A percentile compares a stretch with the other conserved stretches of the same genome.
Evolutionary conservation across 345 rosid species (phyloP).

Genomic region (Acer yangbiense): DNA sequence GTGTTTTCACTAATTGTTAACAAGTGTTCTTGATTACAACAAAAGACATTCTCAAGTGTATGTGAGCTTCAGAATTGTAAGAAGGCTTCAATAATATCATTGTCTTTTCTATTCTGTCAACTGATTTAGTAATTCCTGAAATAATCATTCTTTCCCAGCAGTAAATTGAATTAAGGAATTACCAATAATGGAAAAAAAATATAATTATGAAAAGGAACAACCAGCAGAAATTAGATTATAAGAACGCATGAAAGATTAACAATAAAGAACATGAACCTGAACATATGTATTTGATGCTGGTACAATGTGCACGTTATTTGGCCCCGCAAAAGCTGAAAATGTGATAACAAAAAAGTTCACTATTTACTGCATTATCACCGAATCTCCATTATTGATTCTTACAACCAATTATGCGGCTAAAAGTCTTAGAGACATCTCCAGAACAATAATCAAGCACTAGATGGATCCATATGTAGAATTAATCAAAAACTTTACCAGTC

Average conservation of each 20-base stretch:
- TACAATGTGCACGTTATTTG: slow-evolving; percentile 67
- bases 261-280: slow-evolving; percentile 54
- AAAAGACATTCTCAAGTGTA: too few relatives aligned
- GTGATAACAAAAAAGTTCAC: background rate
- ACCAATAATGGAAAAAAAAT: too few relatives aligned
- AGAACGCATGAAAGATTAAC: slow-evolving; percentile 2
- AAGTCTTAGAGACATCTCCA: background rate
- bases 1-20: too few relatives aligned
- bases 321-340: slow-evolving; percentile 76
- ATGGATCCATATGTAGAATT: slow-evolving; percentile 9
- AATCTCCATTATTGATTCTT: background rate
- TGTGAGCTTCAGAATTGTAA: too few relatives aligned
- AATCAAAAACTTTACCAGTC: slow-evolving; percentile 20
- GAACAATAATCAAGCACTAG: slow-evolving; percentile 15
- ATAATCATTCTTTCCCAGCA: too few relatives aligned
- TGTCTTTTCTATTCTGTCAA: too few relatives aligned
- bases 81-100: too few relatives aligned
- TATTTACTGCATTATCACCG: background rate
- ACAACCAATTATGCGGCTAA: background rate
- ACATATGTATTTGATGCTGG: slow-evolving; percentile 85
- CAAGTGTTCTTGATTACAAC: too few relatives aligned
- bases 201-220: too few relatives aligned
- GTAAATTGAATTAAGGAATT: too few relatives aligned
- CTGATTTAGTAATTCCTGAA: too few relatives aligned
- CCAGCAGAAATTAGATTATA: background rate